Evolutionary conservation across 257 asterid species (phyloP), one percentile per base, ranked within the genome.

Genomic region (Penstemon davidsonii): DNA sequence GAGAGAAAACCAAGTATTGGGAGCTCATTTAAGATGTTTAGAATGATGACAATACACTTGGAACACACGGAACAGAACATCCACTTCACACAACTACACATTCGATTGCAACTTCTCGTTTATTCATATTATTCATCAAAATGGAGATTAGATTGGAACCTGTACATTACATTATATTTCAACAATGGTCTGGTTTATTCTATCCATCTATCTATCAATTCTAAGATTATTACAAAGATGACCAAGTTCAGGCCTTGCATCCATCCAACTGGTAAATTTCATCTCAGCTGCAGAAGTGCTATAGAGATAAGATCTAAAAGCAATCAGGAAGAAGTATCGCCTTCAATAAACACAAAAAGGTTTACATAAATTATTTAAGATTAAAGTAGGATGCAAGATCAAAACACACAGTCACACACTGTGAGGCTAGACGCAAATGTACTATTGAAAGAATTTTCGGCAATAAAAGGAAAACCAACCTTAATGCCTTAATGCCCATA

Each of bases 171-270:
- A 53, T 36, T 49, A 63, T 25, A 25, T 1, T 60, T 67, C 64
- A 58, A 77, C 71, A 65, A 25, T 25, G 33, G 33, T 25, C 33
- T 60, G 18, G 47, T 40, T 44, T 63, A 66, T 37, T 59, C 50
- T 62, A 41, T 49, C 8, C 15, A 36, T 72, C 78, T 25, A 90
- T 66, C 77, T 83, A 54, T 87, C 91, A 54, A 92, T 85, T 70
- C 88, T 89, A 62, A 92, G 86, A 78, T 92, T 92, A 75, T 88
- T 86, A 79, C 92, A 92, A 9, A 92, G 96, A 76, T 92, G 96
- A 75, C 90, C 90, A 4, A 92, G 96, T 80, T 92, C 98, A 67
- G 98, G 98, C 81, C 98, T 87, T 11, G 95, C 96, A 40, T 79
- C 88, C 92, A 92, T 85, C 98, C 98, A 92, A 41, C 82, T 66